These are phyloP conservation scores for Ustilago hordei DNA, from an alignment of 1,284 basidiomycete species.

Conservation along the genomic window DNA sequence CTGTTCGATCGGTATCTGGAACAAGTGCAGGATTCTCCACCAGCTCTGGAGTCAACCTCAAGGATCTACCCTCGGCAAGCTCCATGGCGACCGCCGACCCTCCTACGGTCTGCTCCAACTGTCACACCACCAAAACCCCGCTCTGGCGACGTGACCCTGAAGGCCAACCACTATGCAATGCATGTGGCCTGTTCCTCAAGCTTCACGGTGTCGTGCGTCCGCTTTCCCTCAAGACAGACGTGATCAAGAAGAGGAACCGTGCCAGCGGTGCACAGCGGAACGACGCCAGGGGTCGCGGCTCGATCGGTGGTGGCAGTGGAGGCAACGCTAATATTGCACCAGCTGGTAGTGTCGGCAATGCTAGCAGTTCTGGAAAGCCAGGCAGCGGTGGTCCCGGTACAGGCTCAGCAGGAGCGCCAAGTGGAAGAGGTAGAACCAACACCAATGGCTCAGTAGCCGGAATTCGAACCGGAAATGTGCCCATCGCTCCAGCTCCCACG, in stretches of 20 bases:
- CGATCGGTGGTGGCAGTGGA: conserved; percentile 18
- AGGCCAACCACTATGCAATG: conserved; percentile 84
- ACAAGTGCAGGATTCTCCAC: conserved; percentile 13
- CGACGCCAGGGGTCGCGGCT: conserved; percentile 27
- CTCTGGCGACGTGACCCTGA: conserved; percentile 95
- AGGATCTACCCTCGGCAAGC: conserved; percentile 45
- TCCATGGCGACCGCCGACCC: conserved; percentile 59
- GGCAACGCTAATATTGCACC: conserved; percentile 32
- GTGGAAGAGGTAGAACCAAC: conserved; percentile 19
- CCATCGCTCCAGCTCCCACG: conserved; percentile 47
- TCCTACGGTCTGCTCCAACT: conserved; percentile 89
- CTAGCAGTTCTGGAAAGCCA: conserved; percentile 19
- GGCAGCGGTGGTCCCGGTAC: background rate
- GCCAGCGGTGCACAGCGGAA: conserved; percentile 44
- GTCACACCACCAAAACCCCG: conserved; percentile 93
- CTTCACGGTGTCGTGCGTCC: conserved; percentile 93
- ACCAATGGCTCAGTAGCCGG: conserved; percentile 40
- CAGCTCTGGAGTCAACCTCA: conserved; percentile 36
- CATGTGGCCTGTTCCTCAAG: conserved; percentile 76
- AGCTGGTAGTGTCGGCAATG: conserved; percentile 15
- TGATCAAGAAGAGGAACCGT: conserved; percentile 87
- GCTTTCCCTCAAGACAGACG: conserved; percentile 92
- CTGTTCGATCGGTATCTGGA: conserved; percentile 19
- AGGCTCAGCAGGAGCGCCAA: background rate
- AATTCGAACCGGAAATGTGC: conserved; percentile 48